phyloP scores from a whole-genome alignment of 352 stramenopile genomes.

The Globisporangium mamillatum region DNA sequence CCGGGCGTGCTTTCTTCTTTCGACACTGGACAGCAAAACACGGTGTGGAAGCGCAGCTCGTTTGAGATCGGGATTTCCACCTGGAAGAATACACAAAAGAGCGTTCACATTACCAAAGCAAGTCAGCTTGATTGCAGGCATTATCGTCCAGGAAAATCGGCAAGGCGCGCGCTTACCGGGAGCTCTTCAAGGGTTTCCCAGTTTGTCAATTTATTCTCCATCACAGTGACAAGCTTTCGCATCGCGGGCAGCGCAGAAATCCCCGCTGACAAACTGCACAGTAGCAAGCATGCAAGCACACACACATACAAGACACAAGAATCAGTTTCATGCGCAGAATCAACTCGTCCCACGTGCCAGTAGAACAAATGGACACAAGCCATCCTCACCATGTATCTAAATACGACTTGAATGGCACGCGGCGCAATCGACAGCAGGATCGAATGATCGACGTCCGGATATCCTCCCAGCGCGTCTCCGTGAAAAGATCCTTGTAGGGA shows the following conservation, averaged over 20 bases:
- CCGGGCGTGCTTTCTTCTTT: constrained; percentile 84
- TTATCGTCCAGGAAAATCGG: background rate
- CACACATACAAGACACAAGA: background rate
- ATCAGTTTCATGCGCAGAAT: background rate
- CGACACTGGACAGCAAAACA: constrained; percentile 86
- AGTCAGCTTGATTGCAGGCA: too few species aligned
- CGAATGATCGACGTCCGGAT: constrained; percentile 67
- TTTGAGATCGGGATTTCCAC: constrained; percentile 79
- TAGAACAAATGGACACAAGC: background rate
- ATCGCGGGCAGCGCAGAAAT: constrained; percentile 71
- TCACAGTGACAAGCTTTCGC: constrained; percentile 77
- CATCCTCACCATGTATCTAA: constrained; percentile 61
- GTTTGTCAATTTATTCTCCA: constrained; percentile 71
- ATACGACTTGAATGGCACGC: constrained; percentile 69
- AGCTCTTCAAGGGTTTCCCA: constrained; percentile 76
- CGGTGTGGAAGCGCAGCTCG: constrained; percentile 82
- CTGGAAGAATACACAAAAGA: constrained; percentile 16
- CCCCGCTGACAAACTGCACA: constrained; percentile 60
- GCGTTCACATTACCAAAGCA: background rate
- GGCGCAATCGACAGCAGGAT: constrained; percentile 70
- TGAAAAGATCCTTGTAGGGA: constrained; percentile 79
- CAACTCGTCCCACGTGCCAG: background rate
- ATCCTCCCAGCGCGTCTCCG: constrained; percentile 62
- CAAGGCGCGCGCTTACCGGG: constrained; percentile 29
- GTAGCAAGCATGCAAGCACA: background rate